Base-by-base conservation (phyloP, 371 early-diverging fungal species). In the Circinella umbellata region DNA sequence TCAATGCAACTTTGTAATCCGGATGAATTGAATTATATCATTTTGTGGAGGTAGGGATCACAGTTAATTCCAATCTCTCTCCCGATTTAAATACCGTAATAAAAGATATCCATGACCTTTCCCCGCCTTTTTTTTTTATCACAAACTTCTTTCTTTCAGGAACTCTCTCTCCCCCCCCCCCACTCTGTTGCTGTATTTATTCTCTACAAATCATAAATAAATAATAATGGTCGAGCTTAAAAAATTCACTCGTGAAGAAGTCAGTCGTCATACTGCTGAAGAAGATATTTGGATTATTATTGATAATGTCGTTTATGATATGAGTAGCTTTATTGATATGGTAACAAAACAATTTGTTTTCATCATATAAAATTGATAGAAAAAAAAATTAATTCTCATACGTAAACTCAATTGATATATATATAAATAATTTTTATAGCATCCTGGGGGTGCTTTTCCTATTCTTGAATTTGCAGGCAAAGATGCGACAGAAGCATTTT, bases 211-310 rank as follows among this genome's bases (percentile, higher is more conserved):
- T 15, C 4, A 51, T n/a, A 51, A 5, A 5, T 15, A 51, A 51
- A 13, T 5, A 15, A 37, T n/a, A 5, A 71, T 76, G 73, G 20
- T 63, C 34, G 48, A 27, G 3, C 37, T 73, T n/a, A 80, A 83
- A 59, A 67, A 63, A 38, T 86, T 67, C 68, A 91, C 92, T 8
- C 84, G 85, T 59, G 89, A 90, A 46, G 93, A 97, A 73, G 85
- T 99, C 13, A 80, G 89, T 36, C 76, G 84, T 69, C 98, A 98
- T 80, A 83, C 89, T 55, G 79, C 79, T 63, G 80, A 84, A 69
- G 85, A 88, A 34, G 96, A 96, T 73, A 79, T 90, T 66, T 99
- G 98, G 99, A 94, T 97, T 74, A 91, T 93, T 61, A 83, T 96
- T 36, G 80, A 84, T 49, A 89, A 90, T 42, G 89, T 88, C 67